Evolutionary conservation across 192 early-diverging fungal genomes (phyloP).

Genomic region (Podila minutissima): DNA sequence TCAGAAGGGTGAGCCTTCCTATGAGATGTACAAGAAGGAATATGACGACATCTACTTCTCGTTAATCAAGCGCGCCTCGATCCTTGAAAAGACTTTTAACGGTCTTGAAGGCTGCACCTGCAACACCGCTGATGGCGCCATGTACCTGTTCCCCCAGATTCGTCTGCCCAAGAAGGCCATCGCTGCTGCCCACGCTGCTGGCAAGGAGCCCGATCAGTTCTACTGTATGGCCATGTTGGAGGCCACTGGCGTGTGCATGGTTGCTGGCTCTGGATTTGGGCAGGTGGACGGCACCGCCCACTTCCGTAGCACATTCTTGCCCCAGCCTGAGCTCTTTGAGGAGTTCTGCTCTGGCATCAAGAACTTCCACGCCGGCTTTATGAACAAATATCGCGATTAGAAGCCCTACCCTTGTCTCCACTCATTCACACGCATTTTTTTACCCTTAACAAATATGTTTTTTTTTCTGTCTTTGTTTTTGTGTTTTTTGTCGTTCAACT

Average conservation of each 20-base stretch:
- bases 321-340: slow-evolving; percentile 93
- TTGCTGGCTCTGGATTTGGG: slow-evolving; percentile 93
- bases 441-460: not conserved
- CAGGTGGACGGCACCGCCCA: slow-evolving; percentile 92
- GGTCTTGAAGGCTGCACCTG: slow-evolving; percentile 84
- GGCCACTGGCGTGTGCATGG: slow-evolving; percentile 95
- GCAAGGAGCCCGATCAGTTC: slow-evolving; percentile 84
- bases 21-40: slow-evolving; percentile 78
- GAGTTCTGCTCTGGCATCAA: slow-evolving; percentile 81
- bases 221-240: slow-evolving; percentile 95
- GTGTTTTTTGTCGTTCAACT: slow-evolving; percentile 9
- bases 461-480: slow-evolving; percentile 1
- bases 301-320: slow-evolving; percentile 97
- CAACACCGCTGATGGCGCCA: slow-evolving; percentile 91
- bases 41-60: slow-evolving; percentile 80
- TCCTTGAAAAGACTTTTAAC: slow-evolving; percentile 83
- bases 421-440: not conserved
- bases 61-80: slow-evolving; percentile 79
- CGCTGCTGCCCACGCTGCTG: slow-evolving; percentile 74
- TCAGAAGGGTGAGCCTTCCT: slow-evolving; percentile 79
- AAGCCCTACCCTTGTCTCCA: not conserved
- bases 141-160: slow-evolving; percentile 96
- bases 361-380: slow-evolving; percentile 85
- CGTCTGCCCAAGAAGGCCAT: slow-evolving; percentile 79
- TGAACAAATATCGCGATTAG: slow-evolving; percentile 74